These are phyloP conservation scores for Calonectria multiphialidica DNA, from an alignment of 2,329 filamentous ascomycete genomes.

Conservation along the genomic window DNA sequence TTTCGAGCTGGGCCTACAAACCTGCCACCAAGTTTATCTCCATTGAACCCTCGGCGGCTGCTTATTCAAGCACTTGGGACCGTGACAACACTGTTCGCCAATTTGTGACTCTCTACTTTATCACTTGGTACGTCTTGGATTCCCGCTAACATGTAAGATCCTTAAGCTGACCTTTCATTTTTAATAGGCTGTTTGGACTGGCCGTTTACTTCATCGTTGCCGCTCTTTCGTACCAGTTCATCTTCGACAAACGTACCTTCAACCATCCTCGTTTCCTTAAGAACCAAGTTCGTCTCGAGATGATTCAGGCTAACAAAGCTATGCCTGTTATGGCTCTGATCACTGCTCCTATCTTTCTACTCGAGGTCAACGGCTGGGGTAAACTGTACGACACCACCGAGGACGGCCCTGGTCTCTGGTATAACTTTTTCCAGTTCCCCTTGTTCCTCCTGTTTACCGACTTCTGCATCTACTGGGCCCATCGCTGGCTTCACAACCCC, in stretches of 20 bases:
- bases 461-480: conserved; percentile 91
- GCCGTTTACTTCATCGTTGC: conserved; percentile 89
- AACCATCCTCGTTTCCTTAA: conserved; percentile 95
- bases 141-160: background rate
- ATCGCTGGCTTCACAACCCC: conserved; percentile 86
- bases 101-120: conserved; percentile 79
- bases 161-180: background rate
- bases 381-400: conserved; percentile 87
- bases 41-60: conserved; percentile 78
- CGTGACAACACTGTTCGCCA: conserved; percentile 86
- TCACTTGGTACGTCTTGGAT: conserved; percentile 78
- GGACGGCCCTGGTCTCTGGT: conserved; percentile 82
- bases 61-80: conserved; percentile 82
- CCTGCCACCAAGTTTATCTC: conserved; percentile 79
- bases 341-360: conserved; percentile 84
- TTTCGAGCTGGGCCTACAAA: conserved; percentile 76
- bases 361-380: conserved; percentile 85
- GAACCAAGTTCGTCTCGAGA: conserved; percentile 90
- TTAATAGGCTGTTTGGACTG: conserved; percentile 84
- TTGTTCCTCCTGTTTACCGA: conserved; percentile 91
- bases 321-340: conserved; percentile 87
- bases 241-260: conserved; percentile 92
- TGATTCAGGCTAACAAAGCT: conserved; percentile 79
- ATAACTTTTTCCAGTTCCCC: conserved; percentile 87
- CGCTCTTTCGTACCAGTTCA: conserved; percentile 84